Conservation (phyloP, 441 rosid genomes). For the Erysimum pusillum region DNA sequence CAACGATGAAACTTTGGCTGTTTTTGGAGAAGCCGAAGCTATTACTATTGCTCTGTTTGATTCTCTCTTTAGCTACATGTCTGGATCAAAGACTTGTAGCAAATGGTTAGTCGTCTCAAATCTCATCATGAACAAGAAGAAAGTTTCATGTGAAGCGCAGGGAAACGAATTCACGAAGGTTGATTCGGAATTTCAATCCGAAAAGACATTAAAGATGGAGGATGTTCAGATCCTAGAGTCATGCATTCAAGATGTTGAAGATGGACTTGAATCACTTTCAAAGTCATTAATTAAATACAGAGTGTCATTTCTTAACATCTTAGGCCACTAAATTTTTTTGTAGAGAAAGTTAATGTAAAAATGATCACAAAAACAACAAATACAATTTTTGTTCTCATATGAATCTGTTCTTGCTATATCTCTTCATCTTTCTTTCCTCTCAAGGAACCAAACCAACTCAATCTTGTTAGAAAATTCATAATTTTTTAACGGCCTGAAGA, state of each 20-base stretch:
- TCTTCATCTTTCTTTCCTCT: not conserved
- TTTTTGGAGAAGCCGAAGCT: constrained; percentile 49
- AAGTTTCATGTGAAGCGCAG: constrained; percentile 14
- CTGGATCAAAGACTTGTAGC: constrained; percentile 41
- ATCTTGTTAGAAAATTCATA: not conserved
- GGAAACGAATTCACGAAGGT: constrained; percentile 47
- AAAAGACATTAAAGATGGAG: constrained; percentile 36
- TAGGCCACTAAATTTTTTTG: constrained; percentile 40
- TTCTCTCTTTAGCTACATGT: constrained; percentile 47
- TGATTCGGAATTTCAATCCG: constrained; percentile 42
- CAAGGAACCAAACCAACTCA: not conserved
- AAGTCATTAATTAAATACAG: constrained; percentile 59
- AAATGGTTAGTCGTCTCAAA: constrained; percentile 56
- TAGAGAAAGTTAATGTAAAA: not conserved
- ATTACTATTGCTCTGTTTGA: constrained; percentile 41
- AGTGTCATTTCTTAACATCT: constrained; percentile 54
- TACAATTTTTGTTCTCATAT: not conserved
- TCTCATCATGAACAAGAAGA: constrained; percentile 45
- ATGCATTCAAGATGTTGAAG: constrained; percentile 58
- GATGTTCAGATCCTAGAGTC: constrained; percentile 49
- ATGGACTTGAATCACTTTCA: constrained; percentile 50
- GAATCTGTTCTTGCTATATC: not conserved
- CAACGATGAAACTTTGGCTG: constrained; percentile 18
- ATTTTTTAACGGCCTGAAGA: not conserved
- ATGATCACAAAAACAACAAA: not conserved